phyloP scores from a whole-genome alignment of 225 moss, liverwort and hornwort genomes.

The Thuidium tamariscinum region DNA sequence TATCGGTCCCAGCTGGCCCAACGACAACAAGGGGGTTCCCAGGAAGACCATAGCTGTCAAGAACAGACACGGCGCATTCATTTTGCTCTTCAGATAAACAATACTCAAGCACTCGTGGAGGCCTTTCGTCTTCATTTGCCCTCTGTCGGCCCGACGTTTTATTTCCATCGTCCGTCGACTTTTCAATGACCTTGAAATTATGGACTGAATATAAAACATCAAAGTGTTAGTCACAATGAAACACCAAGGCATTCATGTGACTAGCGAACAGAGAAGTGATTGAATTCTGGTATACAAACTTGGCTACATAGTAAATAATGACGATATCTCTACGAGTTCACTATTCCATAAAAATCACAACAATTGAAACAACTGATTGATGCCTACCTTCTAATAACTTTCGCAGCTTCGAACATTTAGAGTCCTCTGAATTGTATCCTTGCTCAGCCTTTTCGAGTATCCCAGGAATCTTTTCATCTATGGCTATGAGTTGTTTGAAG shows the following conservation, averaged over 20 bases:
- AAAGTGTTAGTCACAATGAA: neutral
- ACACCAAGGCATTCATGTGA: neutral
- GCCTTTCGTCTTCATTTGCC: neutral
- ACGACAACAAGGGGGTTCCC: neutral
- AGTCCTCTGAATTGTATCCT: neutral
- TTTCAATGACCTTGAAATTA: neutral
- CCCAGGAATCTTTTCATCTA: no score
- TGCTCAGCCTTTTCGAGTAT: neutral
- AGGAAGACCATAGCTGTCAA: neutral
- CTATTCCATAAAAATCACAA: neutral
- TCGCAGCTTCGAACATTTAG: neutral
- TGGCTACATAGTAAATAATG: neutral
- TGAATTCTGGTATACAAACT: neutral
- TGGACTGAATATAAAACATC: neutral
- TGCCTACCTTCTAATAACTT: neutral
- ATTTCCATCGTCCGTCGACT: neutral
- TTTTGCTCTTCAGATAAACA: neutral
- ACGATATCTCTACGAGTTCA: neutral
- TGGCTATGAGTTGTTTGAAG: neutral
- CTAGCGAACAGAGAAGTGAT: neutral
- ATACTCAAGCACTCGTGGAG: neutral
- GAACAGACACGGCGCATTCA: neutral
- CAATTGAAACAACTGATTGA: neutral
- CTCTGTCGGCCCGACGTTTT: neutral
- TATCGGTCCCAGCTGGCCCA: neutral